Evolutionary conservation across 23 red algal species (phyloP).

Genomic region (Gracilariopsis chorda): DNA sequence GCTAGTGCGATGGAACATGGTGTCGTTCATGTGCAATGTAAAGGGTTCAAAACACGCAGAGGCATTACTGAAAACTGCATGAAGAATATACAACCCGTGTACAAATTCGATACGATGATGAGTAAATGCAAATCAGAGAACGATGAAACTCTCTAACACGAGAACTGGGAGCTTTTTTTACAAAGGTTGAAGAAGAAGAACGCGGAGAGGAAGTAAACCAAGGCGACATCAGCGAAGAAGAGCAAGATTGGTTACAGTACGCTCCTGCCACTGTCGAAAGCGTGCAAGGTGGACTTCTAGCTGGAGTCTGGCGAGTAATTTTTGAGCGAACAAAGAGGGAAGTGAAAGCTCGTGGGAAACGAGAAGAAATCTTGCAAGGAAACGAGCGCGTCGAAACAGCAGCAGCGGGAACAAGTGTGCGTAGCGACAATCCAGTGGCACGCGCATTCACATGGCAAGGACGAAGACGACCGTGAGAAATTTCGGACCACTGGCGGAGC

Average conservation of each 20-base stretch:
- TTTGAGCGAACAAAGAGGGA: conserved; percentile 55
- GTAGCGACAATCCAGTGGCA: background rate
- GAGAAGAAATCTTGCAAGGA: background rate
- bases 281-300: conserved; percentile 84
- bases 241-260: conserved; percentile 54
- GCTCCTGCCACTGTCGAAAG: conserved; percentile 84
- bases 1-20: conserved; percentile 94
- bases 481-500: background rate
- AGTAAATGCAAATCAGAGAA: conserved; percentile 94
- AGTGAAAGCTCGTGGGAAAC: background rate
- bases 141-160: conserved; percentile 71
- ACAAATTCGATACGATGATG: conserved; percentile 98
- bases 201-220: conserved; percentile 47
- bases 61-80: conserved; percentile 93
- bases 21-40: conserved; percentile 80
- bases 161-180: conserved; percentile 97
- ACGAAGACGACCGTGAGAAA: background rate
- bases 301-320: conserved; percentile 99
- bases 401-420: background rate
- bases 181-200: conserved; percentile 97
- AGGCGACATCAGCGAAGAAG: background rate
- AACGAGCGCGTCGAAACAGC: background rate
- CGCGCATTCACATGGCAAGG: background rate
- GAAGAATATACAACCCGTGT: conserved; percentile 94
- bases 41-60: conserved; percentile 88